Evolutionary conservation across 768 basidiomycete species (phyloP).

Genomic region (Leccinum subtestaceum): DNA sequence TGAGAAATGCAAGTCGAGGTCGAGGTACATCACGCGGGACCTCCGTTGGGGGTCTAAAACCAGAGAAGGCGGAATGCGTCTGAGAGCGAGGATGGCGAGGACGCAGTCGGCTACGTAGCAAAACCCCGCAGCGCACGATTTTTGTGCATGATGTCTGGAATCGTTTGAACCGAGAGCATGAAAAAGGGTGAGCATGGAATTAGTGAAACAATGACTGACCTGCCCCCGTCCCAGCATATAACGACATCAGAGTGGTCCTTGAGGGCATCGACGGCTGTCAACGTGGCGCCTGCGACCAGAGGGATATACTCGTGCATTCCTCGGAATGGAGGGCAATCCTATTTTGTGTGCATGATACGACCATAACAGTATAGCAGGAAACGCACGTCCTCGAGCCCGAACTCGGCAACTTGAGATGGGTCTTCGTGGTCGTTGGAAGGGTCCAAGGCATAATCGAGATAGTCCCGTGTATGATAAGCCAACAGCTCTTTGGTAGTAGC

Average conservation of each 20-base stretch:
- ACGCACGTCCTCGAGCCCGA: slow-evolving; percentile 61
- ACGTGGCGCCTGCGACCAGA: slow-evolving; percentile 71
- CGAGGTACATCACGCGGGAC: slow-evolving; percentile 82
- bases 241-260: slow-evolving; percentile 52
- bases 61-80: slow-evolving; percentile 33
- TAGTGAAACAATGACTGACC: slow-evolving; percentile 37
- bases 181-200: background rate
- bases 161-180: background rate
- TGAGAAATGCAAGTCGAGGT: slow-evolving; percentile 89
- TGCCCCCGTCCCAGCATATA: slow-evolving; percentile 91
- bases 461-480: slow-evolving; percentile 69
- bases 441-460: slow-evolving; percentile 57
- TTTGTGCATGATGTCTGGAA: slow-evolving; percentile 77
- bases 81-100: slow-evolving; percentile 73
- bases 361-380: background rate
- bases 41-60: slow-evolving; percentile 30
- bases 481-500: slow-evolving; percentile 59
- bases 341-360: slow-evolving; percentile 4
- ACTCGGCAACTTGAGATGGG: slow-evolving; percentile 33
- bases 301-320: slow-evolving; percentile 67
- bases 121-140: slow-evolving; percentile 79
- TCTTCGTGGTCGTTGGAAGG: slow-evolving; percentile 29
- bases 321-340: slow-evolving; percentile 84
- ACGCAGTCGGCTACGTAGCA: slow-evolving; percentile 94
- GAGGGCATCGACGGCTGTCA: slow-evolving; percentile 69